Base-by-base conservation (phyloP, 306 rosid genomes). In the Begonia loranthoides region DNA sequence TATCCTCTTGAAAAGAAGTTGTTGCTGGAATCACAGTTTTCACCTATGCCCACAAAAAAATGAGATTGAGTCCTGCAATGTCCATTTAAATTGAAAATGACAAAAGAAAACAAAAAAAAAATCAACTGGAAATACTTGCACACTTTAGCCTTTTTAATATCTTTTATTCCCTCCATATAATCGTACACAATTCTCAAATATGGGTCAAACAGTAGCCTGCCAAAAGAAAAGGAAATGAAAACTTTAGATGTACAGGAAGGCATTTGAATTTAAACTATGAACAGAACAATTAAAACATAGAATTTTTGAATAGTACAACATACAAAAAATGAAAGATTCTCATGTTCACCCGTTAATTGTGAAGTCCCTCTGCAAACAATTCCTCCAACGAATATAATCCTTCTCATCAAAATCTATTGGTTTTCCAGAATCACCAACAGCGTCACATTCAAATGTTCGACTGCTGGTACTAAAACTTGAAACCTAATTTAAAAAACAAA, bases 141-240 rank as follows among this genome's bases (percentile, higher is more conserved):
- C 71, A 84, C 95, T 72, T 81, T 82, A 53, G 90, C 71, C 45
- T 75, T 73, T 58, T 15, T 57, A 59, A 81, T 66, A 76, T 84
- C 95, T 68, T 82, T 81, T 33, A 84, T 69, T 68, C 97, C 97
- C 75, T 82, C 95, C 61, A 76, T 59, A 75, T 89, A 89, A 70
- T 84, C 97, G 38, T 84, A 81, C 43, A 84, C 79, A 49, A 67
- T 68, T 65, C 57, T 75, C 41, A 63, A 69, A 69, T 61, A 84
- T 14, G 93, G 97, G 59, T 89, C 97, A 56, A 71, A 82, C 82
- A 89, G 81, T 70, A 89, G 68, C 80, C 95, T 89, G 84, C 56
- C 73, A 21, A 69, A 33, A 62, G 66, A 12, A 28, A 28, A 50
- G 57, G 60, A 22, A 47, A 49, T 58, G 51, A 52, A 45, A 45